These are phyloP conservation scores for Suillus spraguei DNA, from an alignment of 768 basidiomycete genomes.

Conservation along the genomic window DNA sequence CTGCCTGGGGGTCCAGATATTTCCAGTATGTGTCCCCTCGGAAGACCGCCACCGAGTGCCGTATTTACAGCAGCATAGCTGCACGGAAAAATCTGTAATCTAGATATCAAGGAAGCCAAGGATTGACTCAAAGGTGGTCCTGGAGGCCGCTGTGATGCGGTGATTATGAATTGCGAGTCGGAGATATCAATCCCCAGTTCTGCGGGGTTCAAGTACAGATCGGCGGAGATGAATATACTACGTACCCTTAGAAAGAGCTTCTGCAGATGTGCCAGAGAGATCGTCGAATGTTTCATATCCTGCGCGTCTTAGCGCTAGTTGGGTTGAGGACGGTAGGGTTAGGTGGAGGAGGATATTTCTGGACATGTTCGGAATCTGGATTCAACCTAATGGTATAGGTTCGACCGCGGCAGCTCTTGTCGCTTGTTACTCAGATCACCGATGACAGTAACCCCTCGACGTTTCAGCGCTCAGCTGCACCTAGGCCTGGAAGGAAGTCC, in stretches of 20 bases:
- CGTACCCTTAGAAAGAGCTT: conserved; percentile 54
- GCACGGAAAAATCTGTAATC: conserved; percentile 20
- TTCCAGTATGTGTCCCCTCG: conserved; percentile 65
- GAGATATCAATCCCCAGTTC: conserved; percentile 52
- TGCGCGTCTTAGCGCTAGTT: conserved; percentile 48
- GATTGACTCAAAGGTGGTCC: conserved; percentile 52
- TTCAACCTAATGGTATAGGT: neutral
- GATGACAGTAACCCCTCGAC: neutral
- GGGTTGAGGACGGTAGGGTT: conserved; percentile 45
- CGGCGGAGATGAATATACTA: neutral
- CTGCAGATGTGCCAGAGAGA: conserved; percentile 43
- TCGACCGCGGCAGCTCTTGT: conserved; percentile 2
- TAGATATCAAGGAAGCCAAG: conserved; percentile 46
- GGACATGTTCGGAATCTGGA: conserved; percentile 34
- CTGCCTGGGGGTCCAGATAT: conserved; percentile 78
- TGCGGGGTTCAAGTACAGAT: conserved; percentile 25
- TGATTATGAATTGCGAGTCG: conserved; percentile 49
- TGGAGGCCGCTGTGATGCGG: conserved; percentile 39
- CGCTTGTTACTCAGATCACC: neutral
- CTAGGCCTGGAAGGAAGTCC: neutral
- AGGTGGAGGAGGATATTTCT: conserved; percentile 48
- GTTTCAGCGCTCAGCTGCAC: neutral
- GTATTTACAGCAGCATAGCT: conserved; percentile 53
- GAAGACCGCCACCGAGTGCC: conserved; percentile 65
- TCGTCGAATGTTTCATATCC: conserved; percentile 65